Base-by-base conservation (phyloP, 2,329 filamentous ascomycete species). In the Ophiocordyceps camponoti-leonardi region DNA sequence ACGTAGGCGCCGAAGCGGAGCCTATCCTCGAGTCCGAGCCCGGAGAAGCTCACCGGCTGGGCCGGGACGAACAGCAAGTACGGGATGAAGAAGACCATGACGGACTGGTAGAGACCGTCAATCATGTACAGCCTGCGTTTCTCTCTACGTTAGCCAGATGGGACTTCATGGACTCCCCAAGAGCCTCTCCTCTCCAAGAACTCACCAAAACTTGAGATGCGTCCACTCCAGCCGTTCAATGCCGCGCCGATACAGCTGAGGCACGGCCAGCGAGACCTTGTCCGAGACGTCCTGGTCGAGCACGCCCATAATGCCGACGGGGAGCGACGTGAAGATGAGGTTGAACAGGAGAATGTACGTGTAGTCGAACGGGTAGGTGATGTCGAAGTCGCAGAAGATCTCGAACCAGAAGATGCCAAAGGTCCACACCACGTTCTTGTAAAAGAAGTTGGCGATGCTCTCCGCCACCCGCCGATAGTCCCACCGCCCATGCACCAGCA, bases 381-480 rank as follows among this genome's bases (percentile, higher is more conserved):
- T 87, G 67, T 98, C 92, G 61, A 93, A 95, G 65, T 94, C 83
- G 69, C 84, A 86, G 65, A 83, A 98, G 46, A 94, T 86, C 60
- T 93, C 87, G 64, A 85, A 98, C 90, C 90, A 96, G 73, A 96
- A 95, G 48, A 98, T 83, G 41, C 83, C 77, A 58, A 95, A 90
- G 1, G 86, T 92, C 92, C 92, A 98, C 45, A 96, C 83, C 64
- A 98, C 83, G 68, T 96, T 98, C 82, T 98, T 98, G 77, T 96
- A 98, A 71, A 98, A 98, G 73, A 98, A 98, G 63, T 98, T 98
- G 61, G 87, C 86, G 56, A 93, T 95, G 42, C 82, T 85, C 67
- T 98, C 92, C 28, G 83, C 86, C 61, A 98, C 68, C 54, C 92
- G 79, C 45, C 90, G 78, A 66, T 98, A 98, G n/a, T 87, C 94